phyloP scores from a whole-genome alignment of 176 grass and related monocot genomes.

The Oryza brachyantha region DNA sequence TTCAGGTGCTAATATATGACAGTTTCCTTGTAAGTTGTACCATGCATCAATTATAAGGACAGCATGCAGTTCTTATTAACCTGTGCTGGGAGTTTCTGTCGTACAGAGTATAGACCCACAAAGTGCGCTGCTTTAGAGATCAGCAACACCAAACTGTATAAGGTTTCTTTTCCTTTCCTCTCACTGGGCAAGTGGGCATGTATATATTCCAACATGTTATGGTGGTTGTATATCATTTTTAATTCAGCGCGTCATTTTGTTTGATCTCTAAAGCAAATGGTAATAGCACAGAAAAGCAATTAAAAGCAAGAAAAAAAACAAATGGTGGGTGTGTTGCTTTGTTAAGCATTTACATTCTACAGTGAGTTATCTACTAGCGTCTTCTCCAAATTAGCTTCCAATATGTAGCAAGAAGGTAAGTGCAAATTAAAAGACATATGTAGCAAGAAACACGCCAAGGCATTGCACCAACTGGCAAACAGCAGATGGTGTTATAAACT shows the following conservation, averaged over 20 bases:
- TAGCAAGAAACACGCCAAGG: constrained; percentile 2
- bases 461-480: constrained; percentile 4
- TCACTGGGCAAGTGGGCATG: neutral
- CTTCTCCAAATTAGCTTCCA: neutral
- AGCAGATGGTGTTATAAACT: constrained; percentile 18
- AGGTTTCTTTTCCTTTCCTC: neutral
- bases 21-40: neutral
- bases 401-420: neutral
- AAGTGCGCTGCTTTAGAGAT: neutral
- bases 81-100: neutral
- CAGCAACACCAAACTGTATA: neutral
- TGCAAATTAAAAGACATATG: neutral
- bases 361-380: neutral
- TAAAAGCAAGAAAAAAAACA: neutral
- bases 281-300: constrained; percentile 9
- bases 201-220: constrained; percentile 2
- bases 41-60: neutral
- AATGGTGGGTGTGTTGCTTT: neutral
- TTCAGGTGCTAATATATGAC: neutral
- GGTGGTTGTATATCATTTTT: neutral
- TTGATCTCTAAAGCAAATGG: neutral
- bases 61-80: neutral
- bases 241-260: neutral
- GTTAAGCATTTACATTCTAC: neutral
- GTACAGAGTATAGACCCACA: neutral